Conservation (phyloP, 768 basidiomycete genomes). For the Roridomyces roridus region DNA sequence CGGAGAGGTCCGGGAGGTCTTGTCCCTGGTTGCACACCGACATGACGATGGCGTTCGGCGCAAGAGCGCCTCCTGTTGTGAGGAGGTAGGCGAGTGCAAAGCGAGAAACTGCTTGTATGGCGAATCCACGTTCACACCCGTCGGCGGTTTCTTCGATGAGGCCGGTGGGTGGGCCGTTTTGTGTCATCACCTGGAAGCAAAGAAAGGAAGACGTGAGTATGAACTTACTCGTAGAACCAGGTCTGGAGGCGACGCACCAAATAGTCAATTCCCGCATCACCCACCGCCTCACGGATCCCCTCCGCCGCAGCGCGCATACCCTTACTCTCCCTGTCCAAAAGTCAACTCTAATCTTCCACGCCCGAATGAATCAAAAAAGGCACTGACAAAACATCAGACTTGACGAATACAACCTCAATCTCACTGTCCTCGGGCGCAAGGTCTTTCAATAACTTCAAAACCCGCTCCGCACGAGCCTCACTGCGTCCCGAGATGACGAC, state of each 20-base stretch:
- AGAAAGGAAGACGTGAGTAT: too few species aligned
- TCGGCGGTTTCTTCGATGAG: neutral
- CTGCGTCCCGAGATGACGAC: neutral
- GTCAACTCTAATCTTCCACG: too few species aligned
- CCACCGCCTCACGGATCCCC: neutral
- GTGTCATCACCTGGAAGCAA: constrained; percentile 1
- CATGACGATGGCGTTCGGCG: neutral
- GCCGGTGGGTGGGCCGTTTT: neutral
- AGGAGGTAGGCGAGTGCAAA: constrained; percentile 3
- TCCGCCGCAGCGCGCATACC: neutral
- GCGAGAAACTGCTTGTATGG: constrained; percentile 1
- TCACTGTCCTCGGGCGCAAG: constrained; percentile 6
- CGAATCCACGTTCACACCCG: too few species aligned
- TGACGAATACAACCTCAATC: neutral
- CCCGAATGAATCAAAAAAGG: too few species aligned
- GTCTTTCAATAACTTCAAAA: neutral
- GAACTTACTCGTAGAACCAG: too few species aligned
- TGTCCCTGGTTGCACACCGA: neutral
- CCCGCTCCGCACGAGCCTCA: neutral
- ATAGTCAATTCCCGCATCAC: constrained; percentile 2
- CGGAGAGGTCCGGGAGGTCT: neutral
- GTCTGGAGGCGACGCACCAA: neutral
- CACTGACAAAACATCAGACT: too few species aligned
- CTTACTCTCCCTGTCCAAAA: neutral
- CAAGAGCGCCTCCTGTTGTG: neutral